phyloP scores from a whole-genome alignment of 352 stramenopile genomes.

The Saprolegnia parasitica region DNA sequence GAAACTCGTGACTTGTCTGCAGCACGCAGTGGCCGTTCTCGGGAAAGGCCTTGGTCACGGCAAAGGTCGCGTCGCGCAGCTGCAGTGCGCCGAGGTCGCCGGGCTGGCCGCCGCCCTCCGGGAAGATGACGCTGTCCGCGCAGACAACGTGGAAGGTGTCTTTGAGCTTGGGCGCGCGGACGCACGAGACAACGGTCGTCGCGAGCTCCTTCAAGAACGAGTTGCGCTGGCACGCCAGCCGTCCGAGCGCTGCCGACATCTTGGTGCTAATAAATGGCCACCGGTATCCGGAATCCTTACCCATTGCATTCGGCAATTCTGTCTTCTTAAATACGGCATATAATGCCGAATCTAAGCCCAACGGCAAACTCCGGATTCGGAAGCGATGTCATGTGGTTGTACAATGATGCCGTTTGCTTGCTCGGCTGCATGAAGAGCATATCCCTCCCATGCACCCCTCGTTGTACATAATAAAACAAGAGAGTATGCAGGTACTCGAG shows the following conservation, averaged over 20 bases:
- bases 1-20: slow-evolving; percentile 34
- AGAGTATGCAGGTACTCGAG: too few species aligned
- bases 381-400: too few species aligned
- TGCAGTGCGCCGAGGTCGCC: slow-evolving; percentile 56
- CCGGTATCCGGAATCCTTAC: slow-evolving; percentile 5
- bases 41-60: slow-evolving; percentile 58
- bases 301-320: background rate
- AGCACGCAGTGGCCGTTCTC: slow-evolving; percentile 65
- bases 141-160: slow-evolving; percentile 61
- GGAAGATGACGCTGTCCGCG: slow-evolving; percentile 78
- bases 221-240: slow-evolving; percentile 60
- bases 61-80: slow-evolving; percentile 8
- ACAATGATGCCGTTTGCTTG: too few species aligned
- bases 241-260: slow-evolving; percentile 37
- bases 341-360: too few species aligned
- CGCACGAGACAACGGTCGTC: slow-evolving; percentile 45
- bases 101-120: slow-evolving; percentile 83
- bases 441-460: too few species aligned
- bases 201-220: slow-evolving; percentile 50
- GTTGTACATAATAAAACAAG: too few species aligned
- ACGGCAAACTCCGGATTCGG: too few species aligned
- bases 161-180: slow-evolving; percentile 34
- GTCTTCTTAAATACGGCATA: too few species aligned
- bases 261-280: background rate
- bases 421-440: too few species aligned